These are phyloP conservation scores for Kingdonia uniflora DNA, from an alignment of 164 flowering plant genomes.

Conservation along the genomic window DNA sequence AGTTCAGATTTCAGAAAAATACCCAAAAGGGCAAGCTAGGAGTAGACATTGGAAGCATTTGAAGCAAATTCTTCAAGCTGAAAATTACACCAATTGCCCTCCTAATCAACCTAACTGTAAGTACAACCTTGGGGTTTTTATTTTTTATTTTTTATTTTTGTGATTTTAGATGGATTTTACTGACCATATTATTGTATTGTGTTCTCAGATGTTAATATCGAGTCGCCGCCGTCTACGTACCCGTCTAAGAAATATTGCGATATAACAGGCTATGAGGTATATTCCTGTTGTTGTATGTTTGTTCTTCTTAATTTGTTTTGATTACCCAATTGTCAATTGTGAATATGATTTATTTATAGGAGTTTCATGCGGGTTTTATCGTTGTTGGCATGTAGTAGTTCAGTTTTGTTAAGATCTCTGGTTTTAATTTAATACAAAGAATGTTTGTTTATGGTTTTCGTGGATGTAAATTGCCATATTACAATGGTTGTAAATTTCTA, in stretches of 20 bases:
- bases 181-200: not conserved
- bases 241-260: constrained; percentile 75
- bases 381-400: too few species aligned
- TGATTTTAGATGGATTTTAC: not conserved
- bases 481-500: too few species aligned
- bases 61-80: constrained; percentile 89
- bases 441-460: too few species aligned
- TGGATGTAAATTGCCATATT: too few species aligned
- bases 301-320: too few species aligned
- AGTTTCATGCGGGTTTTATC: too few species aligned
- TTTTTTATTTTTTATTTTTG: not conserved
- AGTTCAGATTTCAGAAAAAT: constrained; percentile 71
- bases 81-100: constrained; percentile 58
- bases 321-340: too few species aligned
- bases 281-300: constrained; percentile 1
- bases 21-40: constrained; percentile 84
- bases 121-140: constrained; percentile 9
- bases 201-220: constrained; percentile 67
- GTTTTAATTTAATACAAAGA: too few species aligned
- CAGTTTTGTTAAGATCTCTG: too few species aligned
- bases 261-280: constrained; percentile 80
- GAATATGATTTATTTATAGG: too few species aligned
- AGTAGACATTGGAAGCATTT: constrained; percentile 88
- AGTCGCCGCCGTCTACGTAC: constrained; percentile 73
- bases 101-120: constrained; percentile 79